phyloP scores from a whole-genome alignment of 306 rosid species.

The Leucaena leucocephala region DNA sequence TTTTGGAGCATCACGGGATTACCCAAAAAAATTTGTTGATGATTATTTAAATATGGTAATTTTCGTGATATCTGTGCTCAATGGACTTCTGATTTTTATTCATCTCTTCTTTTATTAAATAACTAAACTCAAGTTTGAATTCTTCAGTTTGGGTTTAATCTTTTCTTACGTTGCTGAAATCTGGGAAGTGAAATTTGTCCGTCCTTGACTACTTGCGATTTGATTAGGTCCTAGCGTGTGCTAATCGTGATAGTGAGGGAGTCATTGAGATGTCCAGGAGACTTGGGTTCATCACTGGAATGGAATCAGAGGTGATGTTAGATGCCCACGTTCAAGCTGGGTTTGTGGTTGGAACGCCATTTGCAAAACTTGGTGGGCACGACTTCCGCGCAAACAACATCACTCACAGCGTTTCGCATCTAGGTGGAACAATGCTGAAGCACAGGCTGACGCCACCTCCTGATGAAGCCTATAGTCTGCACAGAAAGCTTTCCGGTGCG shows the following conservation, averaged over 20 bases:
- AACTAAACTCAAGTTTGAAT: too few relatives aligned
- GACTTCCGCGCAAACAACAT: slow-evolving; percentile 74
- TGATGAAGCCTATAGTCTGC: slow-evolving; percentile 94
- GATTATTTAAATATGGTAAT: slow-evolving; percentile 88
- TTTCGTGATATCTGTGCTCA: slow-evolving; percentile 30
- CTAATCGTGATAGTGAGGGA: slow-evolving; percentile 65
- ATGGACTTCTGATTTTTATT: not conserved
- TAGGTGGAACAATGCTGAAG: slow-evolving; percentile 88
- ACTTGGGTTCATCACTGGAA: slow-evolving; percentile 88
- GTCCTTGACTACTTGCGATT: slow-evolving; percentile 14
- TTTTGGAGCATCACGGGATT: slow-evolving; percentile 94
- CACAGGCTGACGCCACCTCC: slow-evolving; percentile 98
- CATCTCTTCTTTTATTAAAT: too few relatives aligned
- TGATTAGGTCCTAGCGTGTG: slow-evolving; percentile 84
- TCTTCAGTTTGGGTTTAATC: slow-evolving; percentile 17
- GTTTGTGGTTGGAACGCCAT: slow-evolving; percentile 91
- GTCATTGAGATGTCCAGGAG: slow-evolving; percentile 90
- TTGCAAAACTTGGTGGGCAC: slow-evolving; percentile 64
- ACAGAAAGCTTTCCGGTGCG: slow-evolving; percentile 92
- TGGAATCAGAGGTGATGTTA: slow-evolving; percentile 85
- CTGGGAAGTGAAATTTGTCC: slow-evolving; percentile 24
- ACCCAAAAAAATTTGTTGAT: slow-evolving; percentile 79
- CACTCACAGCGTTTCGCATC: slow-evolving; percentile 75
- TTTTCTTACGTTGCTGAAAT: slow-evolving; percentile 21
- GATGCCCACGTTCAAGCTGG: slow-evolving; percentile 97